Base-by-base conservation (phyloP, 768 basidiomycete genomes). In the Leucocoprinus sp. region DNA sequence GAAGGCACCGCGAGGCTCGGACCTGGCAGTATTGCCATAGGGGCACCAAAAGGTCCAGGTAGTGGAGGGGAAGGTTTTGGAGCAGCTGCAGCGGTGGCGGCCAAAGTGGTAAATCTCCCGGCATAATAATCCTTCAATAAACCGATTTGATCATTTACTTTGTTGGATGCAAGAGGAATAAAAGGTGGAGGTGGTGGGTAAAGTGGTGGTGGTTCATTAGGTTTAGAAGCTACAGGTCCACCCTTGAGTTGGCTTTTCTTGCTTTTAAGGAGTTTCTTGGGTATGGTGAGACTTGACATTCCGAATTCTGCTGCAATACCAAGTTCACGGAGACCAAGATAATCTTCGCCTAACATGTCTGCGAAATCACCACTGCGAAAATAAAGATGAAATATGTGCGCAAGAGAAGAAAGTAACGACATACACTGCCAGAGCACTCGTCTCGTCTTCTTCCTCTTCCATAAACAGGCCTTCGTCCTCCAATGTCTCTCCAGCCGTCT, bases 281-380 rank as follows among this genome's bases (percentile, higher is more conserved):
- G 93, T 27, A 95, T 75, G 14, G 72, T 75, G 43, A 97, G 72
- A 52, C 75, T 83, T 12, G 82, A 75, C 50, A 95, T 66, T 11
- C 88, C 89, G 40, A 86, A 72, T 57, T 96, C 93, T 34, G 75
- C 76, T 17, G 90, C 92, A 41, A 96, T 89, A 23, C 93, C 93
- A 35, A 92, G 66, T 57, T 87, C 91, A 40, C 79, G 76, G 21
- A 97, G 71, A 8, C 93, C 93, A 9, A 97, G 75, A 65, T 93
- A 95, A 61, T 98, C 93, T 55, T 93, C 92, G 24, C 92, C 93
- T 12, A 93, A 73, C 12, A 80, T 71, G 41, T 91, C 88, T 0
- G 89, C 83, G 60, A 95, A 92, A 55, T 88, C 84, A 42, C 92
- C 92, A 57, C 84, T 86, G 55, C n/a, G 1, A 47, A 23, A 37